These are phyloP conservation scores for Tubosaeta sp. DNA, from an alignment of 768 basidiomycete genomes.

Conservation along the genomic window DNA sequence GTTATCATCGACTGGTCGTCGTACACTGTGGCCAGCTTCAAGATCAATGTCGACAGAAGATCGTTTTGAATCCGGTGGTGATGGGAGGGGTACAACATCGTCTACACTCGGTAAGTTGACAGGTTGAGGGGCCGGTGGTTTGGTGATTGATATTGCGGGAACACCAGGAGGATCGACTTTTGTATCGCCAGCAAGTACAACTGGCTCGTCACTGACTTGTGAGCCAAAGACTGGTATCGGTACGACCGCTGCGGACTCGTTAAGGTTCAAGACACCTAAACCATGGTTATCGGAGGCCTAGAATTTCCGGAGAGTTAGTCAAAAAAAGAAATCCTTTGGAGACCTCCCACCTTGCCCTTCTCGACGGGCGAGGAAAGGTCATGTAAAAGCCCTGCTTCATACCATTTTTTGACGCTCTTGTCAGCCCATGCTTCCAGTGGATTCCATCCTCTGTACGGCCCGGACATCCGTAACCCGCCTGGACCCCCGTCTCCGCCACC, in stretches of 20 bases:
- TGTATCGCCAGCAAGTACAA: slow-evolving; percentile 22
- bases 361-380: slow-evolving; percentile 39
- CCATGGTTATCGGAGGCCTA: slow-evolving; percentile 44
- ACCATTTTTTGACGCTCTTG: slow-evolving; percentile 82
- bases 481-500: slow-evolving; percentile 71
- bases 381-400: slow-evolving; percentile 67
- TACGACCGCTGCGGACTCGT: slow-evolving; percentile 50
- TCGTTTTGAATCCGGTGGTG: slow-evolving; percentile 41
- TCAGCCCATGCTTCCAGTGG: slow-evolving; percentile 94
- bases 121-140: slow-evolving; percentile 66
- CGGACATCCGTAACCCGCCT: slow-evolving; percentile 69
- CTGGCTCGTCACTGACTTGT: slow-evolving; percentile 14
- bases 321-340: slow-evolving; percentile 1
- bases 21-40: slow-evolving; percentile 41
- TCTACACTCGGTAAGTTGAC: slow-evolving; percentile 63
- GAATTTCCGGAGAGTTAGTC: slow-evolving; percentile 16
- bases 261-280: slow-evolving; percentile 39
- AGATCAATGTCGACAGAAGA: slow-evolving; percentile 35
- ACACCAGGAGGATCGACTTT: slow-evolving; percentile 26
- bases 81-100: slow-evolving; percentile 48
- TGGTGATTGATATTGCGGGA: slow-evolving; percentile 61
- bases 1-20: slow-evolving; percentile 24
- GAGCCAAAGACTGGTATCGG: slow-evolving; percentile 59
- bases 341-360: slow-evolving; percentile 43
- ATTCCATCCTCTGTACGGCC: slow-evolving; percentile 90